phyloP scores from a whole-genome alignment of 1,139 yeast species.

The Candida sp. region DNA sequence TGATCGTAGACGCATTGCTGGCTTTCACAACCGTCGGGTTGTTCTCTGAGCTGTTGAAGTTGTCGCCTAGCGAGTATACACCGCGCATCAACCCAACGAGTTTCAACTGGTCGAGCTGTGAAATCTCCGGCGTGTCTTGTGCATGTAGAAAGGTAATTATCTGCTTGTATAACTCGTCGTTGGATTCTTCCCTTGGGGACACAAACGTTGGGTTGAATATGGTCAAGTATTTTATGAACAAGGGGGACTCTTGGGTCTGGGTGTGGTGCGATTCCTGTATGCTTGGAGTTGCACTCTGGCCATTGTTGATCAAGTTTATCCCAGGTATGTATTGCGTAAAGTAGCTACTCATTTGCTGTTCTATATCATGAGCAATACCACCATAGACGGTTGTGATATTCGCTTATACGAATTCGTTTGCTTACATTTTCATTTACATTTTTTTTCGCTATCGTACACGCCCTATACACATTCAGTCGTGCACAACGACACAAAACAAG shows the following conservation, averaged over 20 bases:
- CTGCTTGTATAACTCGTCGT: constrained; percentile 32
- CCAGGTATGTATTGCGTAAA: background rate
- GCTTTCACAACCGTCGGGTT: constrained; percentile 29
- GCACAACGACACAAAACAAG: background rate
- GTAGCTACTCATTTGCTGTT: background rate
- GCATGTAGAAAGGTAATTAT: constrained; percentile 29
- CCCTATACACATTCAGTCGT: background rate
- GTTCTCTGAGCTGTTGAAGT: constrained; percentile 15
- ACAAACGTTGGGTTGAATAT: constrained; percentile 27
- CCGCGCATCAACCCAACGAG: constrained; percentile 45
- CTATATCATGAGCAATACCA: background rate
- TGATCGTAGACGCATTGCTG: constrained; percentile 28
- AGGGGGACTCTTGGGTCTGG: background rate
- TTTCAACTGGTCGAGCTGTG: constrained; percentile 29
- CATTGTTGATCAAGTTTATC: background rate
- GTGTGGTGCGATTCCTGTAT: background rate
- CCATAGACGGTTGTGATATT: background rate
- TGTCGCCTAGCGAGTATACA: constrained; percentile 30
- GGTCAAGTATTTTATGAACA: background rate
- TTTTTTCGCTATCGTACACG: background rate
- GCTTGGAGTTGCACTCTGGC: background rate
- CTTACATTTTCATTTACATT: background rate
- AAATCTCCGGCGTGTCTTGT: constrained; percentile 15
- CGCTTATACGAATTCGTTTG: background rate
- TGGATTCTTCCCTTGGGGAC: constrained; percentile 25